Evolutionary conservation across 805 yeast genomes (phyloP), one percentile per base, ranked within the genome.

Genomic region (Ogataea minuta): DNA sequence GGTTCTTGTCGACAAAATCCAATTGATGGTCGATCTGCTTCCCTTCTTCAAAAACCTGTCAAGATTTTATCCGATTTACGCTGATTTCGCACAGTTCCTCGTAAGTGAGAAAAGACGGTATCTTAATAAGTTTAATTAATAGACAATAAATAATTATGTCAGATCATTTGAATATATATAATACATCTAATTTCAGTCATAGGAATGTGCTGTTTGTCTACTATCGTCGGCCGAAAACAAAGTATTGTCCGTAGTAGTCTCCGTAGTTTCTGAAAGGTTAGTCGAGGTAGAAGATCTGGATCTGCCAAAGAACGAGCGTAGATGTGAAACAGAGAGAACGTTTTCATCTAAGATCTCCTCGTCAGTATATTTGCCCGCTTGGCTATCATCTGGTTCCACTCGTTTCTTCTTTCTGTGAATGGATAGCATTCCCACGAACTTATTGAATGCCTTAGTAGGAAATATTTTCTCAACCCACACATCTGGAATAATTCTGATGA

Each of bases 401-500:
- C 19, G 40, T 36, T 23, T 10, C 25, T 33, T 34, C 15, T 54
- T 43, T 28, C 39, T 46, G 19, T 41, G 36, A 41, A 53, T 48
- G 15, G 49, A 33, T 15, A 43, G 30, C 44, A 59, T 45, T 6
- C 56, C 44, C 28, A 62, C 34, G 2, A 53, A 9, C 24, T 50
- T 43, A 32, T 67, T 63, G 59, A 75, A 75, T 6, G 73, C 66
- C 43, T 67, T 65, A 2, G 79, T 67, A 25, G 95, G 96, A 77
- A 84, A 84, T 10, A 76, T 54, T 40, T 59, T 68, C 40, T 72
- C 70, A 1, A 77, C 81, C 84, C 88, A 78, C 43, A 70, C 67
- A 63, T 95, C 95, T 2, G 99, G 99, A 24, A 84, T 70, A 9
- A 83, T 71, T 58, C 99, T 77, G 30, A 91, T 74, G 9, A 89